phyloP scores from a whole-genome alignment of 768 basidiomycete genomes.

The Antrodiella citrinella region DNA sequence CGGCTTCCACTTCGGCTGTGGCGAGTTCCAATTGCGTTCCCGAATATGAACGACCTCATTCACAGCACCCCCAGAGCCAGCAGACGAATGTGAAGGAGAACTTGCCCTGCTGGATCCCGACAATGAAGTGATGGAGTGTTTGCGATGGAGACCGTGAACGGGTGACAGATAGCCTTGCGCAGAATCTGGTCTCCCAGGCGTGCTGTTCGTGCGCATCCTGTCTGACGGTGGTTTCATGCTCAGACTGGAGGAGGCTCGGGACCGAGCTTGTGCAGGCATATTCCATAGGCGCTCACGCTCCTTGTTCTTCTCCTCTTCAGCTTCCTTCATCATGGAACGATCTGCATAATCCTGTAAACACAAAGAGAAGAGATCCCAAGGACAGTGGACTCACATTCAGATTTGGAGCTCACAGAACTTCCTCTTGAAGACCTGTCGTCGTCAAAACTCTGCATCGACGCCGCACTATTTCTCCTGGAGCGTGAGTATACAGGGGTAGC shows the following conservation, averaged over 20 bases:
- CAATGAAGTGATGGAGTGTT: slow-evolving; percentile 20
- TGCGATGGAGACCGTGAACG: slow-evolving; percentile 7
- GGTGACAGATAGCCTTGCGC: slow-evolving; percentile 18
- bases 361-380: slow-evolving; percentile 2
- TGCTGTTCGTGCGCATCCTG: slow-evolving; percentile 26
- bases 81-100: background rate
- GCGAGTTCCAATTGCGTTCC: slow-evolving; percentile 64
- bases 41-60: slow-evolving; percentile 32
- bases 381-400: slow-evolving; percentile 37
- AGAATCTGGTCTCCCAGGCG: slow-evolving; percentile 33
- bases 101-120: slow-evolving; percentile 18
- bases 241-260: slow-evolving; percentile 35
- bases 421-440: slow-evolving; percentile 32
- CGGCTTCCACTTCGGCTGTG: slow-evolving; percentile 43
- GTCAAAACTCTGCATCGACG: slow-evolving; percentile 36
- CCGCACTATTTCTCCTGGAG: slow-evolving; percentile 28
- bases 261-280: slow-evolving; percentile 29
- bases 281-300: slow-evolving; percentile 51
- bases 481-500: slow-evolving; percentile 4
- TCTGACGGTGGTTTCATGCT: slow-evolving; percentile 27
- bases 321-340: slow-evolving; percentile 33
- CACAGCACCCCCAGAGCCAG: slow-evolving; percentile 23
- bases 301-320: slow-evolving; percentile 34
- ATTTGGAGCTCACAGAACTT: slow-evolving; percentile 40
- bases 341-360: slow-evolving; percentile 25